These are phyloP conservation scores for Trichoderma simmonsii DNA, from an alignment of 2,329 filamentous ascomycete genomes.

Conservation along the genomic window DNA sequence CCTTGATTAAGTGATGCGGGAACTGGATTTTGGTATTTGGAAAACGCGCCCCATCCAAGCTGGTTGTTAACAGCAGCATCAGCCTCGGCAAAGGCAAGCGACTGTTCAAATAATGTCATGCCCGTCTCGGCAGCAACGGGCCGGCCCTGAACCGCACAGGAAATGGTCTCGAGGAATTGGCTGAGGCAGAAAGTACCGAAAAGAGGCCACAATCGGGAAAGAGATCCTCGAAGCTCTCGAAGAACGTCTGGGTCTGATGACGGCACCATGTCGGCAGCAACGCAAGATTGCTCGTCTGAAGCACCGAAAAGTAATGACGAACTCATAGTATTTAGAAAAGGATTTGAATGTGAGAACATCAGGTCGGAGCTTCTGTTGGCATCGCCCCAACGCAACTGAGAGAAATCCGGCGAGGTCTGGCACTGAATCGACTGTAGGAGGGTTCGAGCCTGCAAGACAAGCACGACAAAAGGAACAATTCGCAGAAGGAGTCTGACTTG, in stretches of 20 bases:
- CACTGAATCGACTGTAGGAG: slow-evolving; percentile 86
- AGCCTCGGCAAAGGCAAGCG: slow-evolving; percentile 90
- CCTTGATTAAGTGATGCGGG: slow-evolving; percentile 24
- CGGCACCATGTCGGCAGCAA: slow-evolving; percentile 68
- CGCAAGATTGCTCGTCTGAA: slow-evolving; percentile 71
- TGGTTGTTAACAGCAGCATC: slow-evolving; percentile 83
- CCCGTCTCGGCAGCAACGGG: slow-evolving; percentile 80
- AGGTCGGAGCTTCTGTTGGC: slow-evolving; percentile 61
- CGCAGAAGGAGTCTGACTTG: slow-evolving; percentile 68
- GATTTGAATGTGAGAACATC: slow-evolving; percentile 67
- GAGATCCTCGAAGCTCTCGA: slow-evolving; percentile 67
- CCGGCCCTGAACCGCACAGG: slow-evolving; percentile 82
- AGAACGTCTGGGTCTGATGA: slow-evolving; percentile 47
- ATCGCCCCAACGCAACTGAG: slow-evolving; percentile 66
- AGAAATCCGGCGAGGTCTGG: slow-evolving; percentile 76
- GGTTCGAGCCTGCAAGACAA: slow-evolving; percentile 63
- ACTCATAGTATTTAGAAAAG: slow-evolving; percentile 68
- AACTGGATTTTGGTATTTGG: slow-evolving; percentile 42
- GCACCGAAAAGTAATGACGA: slow-evolving; percentile 71
- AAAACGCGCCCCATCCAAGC: slow-evolving; percentile 66
- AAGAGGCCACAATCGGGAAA: slow-evolving; percentile 72
- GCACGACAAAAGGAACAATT: slow-evolving; percentile 65
- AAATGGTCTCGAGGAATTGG: slow-evolving; percentile 85
- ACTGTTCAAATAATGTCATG: slow-evolving; percentile 96
- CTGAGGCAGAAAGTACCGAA: slow-evolving; percentile 69